phyloP scores from a whole-genome alignment of 768 basidiomycete species.

The Udeniomyces megalosporus region DNA sequence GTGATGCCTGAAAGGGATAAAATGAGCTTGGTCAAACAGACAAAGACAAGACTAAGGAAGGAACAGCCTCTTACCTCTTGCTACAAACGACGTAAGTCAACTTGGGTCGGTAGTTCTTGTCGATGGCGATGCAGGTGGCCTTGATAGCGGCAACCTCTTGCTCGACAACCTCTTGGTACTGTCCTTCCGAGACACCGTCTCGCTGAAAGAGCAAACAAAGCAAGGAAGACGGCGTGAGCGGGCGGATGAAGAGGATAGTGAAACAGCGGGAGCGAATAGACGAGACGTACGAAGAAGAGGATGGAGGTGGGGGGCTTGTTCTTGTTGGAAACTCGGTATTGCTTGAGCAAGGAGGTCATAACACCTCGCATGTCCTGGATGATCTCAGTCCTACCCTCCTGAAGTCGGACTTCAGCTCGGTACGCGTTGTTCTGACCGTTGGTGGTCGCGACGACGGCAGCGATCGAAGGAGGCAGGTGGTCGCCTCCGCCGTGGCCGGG shows the following conservation, averaged over 20 bases:
- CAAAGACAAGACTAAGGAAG: not conserved
- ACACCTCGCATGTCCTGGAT: constrained; percentile 26
- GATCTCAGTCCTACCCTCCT: constrained; percentile 27
- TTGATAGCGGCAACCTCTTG: constrained; percentile 26
- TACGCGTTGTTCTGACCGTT: constrained; percentile 20
- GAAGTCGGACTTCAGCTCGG: constrained; percentile 22
- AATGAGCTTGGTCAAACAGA: not conserved
- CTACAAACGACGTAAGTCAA: constrained; percentile 26
- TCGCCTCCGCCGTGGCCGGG: constrained; percentile 21
- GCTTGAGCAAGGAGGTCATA: constrained; percentile 24
- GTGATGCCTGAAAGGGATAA: not conserved
- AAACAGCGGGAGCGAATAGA: not conserved
- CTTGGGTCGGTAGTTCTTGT: constrained; percentile 25
- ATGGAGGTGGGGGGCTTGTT: constrained; percentile 22
- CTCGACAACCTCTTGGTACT: constrained; percentile 26
- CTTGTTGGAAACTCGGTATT: constrained; percentile 23
- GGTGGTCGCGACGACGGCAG: constrained; percentile 29
- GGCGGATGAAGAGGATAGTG: no score
- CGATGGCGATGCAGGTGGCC: constrained; percentile 21
- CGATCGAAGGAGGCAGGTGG: constrained; percentile 23
- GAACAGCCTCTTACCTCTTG: constrained; percentile 18
- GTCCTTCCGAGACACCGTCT: constrained; percentile 27
- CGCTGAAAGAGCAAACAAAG: constrained; percentile 10
- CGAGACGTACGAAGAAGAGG: constrained; percentile 24
- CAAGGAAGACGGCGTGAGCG: not conserved